Evolutionary conservation across 2,329 filamentous ascomycete genomes (phyloP).

Genomic region (Xylariaceae sp.): DNA sequence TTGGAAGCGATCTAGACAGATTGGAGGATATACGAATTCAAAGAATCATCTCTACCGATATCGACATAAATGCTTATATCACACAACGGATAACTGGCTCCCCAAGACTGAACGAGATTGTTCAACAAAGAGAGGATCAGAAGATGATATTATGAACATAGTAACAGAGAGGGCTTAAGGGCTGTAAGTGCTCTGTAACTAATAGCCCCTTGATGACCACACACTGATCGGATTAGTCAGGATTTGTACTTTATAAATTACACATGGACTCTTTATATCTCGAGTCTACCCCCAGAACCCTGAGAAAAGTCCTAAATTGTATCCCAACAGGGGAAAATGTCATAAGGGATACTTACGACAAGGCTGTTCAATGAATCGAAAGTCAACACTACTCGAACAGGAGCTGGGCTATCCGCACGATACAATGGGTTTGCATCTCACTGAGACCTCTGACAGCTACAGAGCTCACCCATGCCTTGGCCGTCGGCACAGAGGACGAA

Average conservation of each 20-base stretch:
- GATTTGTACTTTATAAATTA: constrained; percentile 6
- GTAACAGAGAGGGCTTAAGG: constrained; percentile 6
- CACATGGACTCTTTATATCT: constrained; percentile 7
- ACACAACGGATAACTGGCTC: constrained; percentile 3
- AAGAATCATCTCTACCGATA: constrained; percentile 1
- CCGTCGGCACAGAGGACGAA: constrained; percentile 23
- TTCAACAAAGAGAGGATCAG: constrained; percentile 4
- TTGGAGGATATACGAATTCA: constrained; percentile 5
- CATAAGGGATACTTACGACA: constrained; percentile 4
- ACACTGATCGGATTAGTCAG: not conserved
- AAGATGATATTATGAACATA: constrained; percentile 4
- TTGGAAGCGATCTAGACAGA: constrained; percentile 6
- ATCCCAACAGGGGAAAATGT: constrained; percentile 4
- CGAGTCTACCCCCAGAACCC: constrained; percentile 4
- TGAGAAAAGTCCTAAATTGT: constrained; percentile 5
- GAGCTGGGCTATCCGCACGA: constrained; percentile 2
- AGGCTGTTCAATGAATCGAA: constrained; percentile 6
- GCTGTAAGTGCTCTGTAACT: constrained; percentile 10
- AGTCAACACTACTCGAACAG: constrained; percentile 6
- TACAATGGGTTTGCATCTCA: constrained; percentile 4
- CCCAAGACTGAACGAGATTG: constrained; percentile 5
- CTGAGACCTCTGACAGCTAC: constrained; percentile 6
- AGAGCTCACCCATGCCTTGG: constrained; percentile 38
- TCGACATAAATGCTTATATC: constrained; percentile 4
- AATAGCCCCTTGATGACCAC: no score